These are phyloP conservation scores for Pleurotus salmoneostramineus DNA, from an alignment of 768 basidiomycete species.

Conservation along the genomic window DNA sequence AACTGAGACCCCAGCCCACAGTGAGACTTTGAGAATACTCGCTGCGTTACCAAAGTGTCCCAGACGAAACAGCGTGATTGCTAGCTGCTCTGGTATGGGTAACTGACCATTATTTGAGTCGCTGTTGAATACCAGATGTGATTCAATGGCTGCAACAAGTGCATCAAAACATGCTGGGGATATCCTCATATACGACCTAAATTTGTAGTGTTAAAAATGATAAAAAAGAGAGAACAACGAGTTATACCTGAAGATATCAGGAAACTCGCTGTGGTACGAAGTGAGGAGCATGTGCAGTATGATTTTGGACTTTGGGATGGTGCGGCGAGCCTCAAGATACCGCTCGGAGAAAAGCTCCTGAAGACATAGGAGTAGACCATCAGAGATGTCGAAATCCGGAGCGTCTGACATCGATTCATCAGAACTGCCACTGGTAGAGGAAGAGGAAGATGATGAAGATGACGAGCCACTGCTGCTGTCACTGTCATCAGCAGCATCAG, in stretches of 20 bases:
- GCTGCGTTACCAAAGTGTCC: slow-evolving; percentile 18
- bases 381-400: background rate
- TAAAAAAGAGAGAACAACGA: background rate
- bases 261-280: background rate
- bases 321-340: background rate
- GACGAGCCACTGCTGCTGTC: background rate
- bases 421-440: background rate
- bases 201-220: background rate
- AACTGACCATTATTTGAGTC: slow-evolving; percentile 13
- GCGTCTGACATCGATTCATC: background rate
- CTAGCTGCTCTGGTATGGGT: slow-evolving; percentile 14
- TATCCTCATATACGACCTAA: slow-evolving; percentile 17
- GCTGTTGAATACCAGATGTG: slow-evolving; percentile 14
- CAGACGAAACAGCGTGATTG: slow-evolving; percentile 9
- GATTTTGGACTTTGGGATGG: background rate
- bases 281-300: background rate
- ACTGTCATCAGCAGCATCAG: background rate
- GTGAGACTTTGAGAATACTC: slow-evolving; percentile 13
- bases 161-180: slow-evolving; percentile 18
- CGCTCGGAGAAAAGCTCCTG: background rate
- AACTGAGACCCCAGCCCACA: slow-evolving; percentile 14
- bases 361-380: background rate
- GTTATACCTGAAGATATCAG: background rate
- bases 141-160: slow-evolving; percentile 14
- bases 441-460: background rate